Evolutionary conservation across 2,329 filamentous ascomycete genomes (phyloP).

Genomic region (Blastomyces gilchristii): DNA sequence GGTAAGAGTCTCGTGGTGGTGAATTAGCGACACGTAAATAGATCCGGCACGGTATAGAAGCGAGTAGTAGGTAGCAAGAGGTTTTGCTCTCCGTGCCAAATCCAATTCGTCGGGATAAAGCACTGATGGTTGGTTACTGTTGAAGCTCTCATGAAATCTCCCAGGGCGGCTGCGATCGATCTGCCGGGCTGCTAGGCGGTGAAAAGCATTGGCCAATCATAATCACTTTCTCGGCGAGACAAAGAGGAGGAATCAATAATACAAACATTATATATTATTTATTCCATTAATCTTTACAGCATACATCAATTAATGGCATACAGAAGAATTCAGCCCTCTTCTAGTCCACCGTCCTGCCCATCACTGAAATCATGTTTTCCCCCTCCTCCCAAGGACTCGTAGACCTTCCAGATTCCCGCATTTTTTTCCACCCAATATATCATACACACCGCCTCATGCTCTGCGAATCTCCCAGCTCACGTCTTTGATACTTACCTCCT

Average conservation of each 20-base stretch:
- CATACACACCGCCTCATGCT: slow-evolving; percentile 38
- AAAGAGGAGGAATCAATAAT: neutral
- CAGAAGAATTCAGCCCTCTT: neutral
- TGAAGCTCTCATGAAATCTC: neutral
- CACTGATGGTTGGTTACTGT: neutral
- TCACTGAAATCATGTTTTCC: neutral
- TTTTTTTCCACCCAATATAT: neutral
- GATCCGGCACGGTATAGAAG: neutral
- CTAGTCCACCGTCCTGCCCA: neutral
- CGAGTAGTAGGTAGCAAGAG: no score
- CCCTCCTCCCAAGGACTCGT: neutral
- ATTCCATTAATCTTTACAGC: neutral
- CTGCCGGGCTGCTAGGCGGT: neutral
- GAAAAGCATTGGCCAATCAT: neutral
- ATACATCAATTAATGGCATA: neutral
- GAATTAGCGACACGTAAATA: neutral
- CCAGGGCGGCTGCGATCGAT: neutral
- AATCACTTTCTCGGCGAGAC: neutral
- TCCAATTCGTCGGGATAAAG: neutral
- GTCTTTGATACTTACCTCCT: slow-evolving; percentile 88
- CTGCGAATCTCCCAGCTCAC: slow-evolving; percentile 76
- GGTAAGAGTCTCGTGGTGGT: neutral
- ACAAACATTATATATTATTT: no score
- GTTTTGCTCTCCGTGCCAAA: neutral
- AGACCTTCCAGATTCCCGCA: neutral